phyloP scores from a whole-genome alignment of 2,329 filamentous ascomycete genomes.

The Thelonectria rubi region DNA sequence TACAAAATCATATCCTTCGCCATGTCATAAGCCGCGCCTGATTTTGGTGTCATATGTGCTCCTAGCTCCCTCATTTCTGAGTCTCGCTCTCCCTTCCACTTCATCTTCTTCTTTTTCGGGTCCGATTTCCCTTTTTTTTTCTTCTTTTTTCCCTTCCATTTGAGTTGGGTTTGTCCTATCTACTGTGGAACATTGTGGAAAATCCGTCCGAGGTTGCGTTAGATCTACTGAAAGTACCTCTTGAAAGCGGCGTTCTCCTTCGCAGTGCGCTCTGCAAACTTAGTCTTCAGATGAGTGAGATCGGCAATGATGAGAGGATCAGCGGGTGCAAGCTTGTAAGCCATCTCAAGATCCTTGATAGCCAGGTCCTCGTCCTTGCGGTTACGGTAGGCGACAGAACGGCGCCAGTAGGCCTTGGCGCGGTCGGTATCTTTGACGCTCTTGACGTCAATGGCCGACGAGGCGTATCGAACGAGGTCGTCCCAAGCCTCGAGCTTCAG shows the following conservation, averaged over 20 bases:
- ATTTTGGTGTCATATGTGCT: conserved; percentile 11
- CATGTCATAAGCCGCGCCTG: conserved; percentile 23
- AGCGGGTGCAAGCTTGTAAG: conserved; percentile 75
- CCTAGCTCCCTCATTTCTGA: background rate
- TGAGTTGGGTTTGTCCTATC: background rate
- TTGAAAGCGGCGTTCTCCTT: conserved; percentile 94
- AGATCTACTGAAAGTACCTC: conserved; percentile 78
- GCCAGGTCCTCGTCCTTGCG: conserved; percentile 88
- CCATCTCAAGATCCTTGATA: conserved; percentile 77
- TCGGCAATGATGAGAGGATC: conserved; percentile 81
- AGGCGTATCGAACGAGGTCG: conserved; percentile 75
- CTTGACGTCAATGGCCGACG: conserved; percentile 74
- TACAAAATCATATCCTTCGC: conserved; percentile 36
- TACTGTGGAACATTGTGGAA: background rate
- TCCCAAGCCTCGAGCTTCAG: conserved; percentile 79
- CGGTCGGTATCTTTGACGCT: conserved; percentile 78
- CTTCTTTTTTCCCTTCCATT: conserved; percentile 14
- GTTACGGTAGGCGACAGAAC: conserved; percentile 77
- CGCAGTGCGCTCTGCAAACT: conserved; percentile 74
- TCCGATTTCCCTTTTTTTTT: conserved; percentile 14
- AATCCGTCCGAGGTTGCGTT: background rate
- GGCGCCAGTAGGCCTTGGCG: conserved; percentile 89
- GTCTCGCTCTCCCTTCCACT: conserved; percentile 9
- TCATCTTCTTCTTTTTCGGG: conserved; percentile 26
- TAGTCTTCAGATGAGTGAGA: conserved; percentile 80